Conservation (phyloP, 2,329 filamentous ascomycete species). For the Sphaerostilbella broomeana region DNA sequence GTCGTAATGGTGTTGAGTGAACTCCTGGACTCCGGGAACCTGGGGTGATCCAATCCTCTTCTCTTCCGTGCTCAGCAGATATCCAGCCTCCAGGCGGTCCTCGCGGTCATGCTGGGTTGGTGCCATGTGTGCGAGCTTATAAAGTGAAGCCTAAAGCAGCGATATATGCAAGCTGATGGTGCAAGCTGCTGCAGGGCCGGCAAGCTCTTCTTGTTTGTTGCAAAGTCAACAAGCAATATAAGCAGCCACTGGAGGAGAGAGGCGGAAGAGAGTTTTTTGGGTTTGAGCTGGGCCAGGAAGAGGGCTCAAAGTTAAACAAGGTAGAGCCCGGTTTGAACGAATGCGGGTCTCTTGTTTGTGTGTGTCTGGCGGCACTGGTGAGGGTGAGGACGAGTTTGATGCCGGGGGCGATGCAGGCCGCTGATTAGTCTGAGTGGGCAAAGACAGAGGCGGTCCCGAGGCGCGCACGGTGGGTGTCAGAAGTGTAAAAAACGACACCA, state of each 20-base stretch:
- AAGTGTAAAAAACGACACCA: too few relatives aligned
- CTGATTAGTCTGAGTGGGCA: too few relatives aligned
- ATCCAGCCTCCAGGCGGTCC: slow-evolving; percentile 18
- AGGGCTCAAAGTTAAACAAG: slow-evolving; percentile 2
- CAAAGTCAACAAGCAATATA: slow-evolving; percentile 7
- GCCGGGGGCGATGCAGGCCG: too few relatives aligned
- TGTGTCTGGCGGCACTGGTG: too few relatives aligned
- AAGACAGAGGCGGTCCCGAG: too few relatives aligned
- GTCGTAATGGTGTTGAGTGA: not conserved
- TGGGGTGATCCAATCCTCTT: slow-evolving; percentile 16
- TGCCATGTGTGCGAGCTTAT: slow-evolving; percentile 14
- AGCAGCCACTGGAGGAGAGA: slow-evolving; percentile 5
- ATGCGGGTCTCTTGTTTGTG: slow-evolving; percentile 5
- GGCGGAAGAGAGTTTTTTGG: slow-evolving; percentile 8
- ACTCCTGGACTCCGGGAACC: slow-evolving; percentile 3
- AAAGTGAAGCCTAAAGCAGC: too few relatives aligned
- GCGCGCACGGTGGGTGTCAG: too few relatives aligned
- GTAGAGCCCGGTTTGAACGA: slow-evolving; percentile 9
- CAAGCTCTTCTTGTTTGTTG: slow-evolving; percentile 6
- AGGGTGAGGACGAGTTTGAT: not conserved
- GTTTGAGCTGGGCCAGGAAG: slow-evolving; percentile 9
- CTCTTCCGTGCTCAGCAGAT: slow-evolving; percentile 19
- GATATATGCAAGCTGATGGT: too few relatives aligned
- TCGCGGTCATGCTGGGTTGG: slow-evolving; percentile 12
- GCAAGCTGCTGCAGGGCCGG: not conserved